Conservation (phyloP, 2,329 filamentous ascomycete genomes). For the Colletotrichum sp. region DNA sequence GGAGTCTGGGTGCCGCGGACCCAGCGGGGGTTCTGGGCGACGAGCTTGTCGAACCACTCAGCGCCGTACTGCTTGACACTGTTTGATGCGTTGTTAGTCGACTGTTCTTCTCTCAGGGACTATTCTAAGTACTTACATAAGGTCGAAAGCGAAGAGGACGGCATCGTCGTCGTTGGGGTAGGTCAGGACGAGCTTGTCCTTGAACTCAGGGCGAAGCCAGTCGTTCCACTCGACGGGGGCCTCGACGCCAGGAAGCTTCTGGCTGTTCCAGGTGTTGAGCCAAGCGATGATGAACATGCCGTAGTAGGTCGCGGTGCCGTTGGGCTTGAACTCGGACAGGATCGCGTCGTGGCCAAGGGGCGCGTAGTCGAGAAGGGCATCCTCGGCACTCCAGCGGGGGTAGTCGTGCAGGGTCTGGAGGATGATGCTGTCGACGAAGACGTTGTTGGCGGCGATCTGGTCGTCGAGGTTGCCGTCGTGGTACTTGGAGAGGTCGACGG, state of each 20-base stretch:
- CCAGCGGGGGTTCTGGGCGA: constrained; percentile 56
- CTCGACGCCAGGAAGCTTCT: constrained; percentile 35
- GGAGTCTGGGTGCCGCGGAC: constrained; percentile 56
- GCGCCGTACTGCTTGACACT: constrained; percentile 45
- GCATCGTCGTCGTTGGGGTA: constrained; percentile 66
- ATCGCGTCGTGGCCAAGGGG: constrained; percentile 51
- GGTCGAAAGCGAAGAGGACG: constrained; percentile 53
- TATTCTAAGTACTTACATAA: constrained; percentile 42
- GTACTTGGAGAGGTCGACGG: constrained; percentile 62
- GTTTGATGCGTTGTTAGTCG: neutral
- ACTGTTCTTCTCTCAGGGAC: fast-evolving
- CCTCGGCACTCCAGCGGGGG: constrained; percentile 54
- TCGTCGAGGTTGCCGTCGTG: constrained; percentile 52
- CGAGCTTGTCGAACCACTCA: constrained; percentile 51
- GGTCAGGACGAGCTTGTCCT: constrained; percentile 57
- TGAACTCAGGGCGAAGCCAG: constrained; percentile 53
- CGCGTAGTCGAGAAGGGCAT: constrained; percentile 53
- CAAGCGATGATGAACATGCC: constrained; percentile 44
- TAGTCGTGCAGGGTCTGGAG: constrained; percentile 59
- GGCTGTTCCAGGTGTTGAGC: constrained; percentile 39
- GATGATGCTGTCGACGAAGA: constrained; percentile 50
- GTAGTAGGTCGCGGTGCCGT: constrained; percentile 43
- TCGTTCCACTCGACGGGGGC: constrained; percentile 45
- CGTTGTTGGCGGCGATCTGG: constrained; percentile 41
- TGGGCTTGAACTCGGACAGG: constrained; percentile 44